Evolutionary conservation across 768 basidiomycete species (phyloP), one percentile per base, ranked within the genome.

Genomic region (Trametes elegans): DNA sequence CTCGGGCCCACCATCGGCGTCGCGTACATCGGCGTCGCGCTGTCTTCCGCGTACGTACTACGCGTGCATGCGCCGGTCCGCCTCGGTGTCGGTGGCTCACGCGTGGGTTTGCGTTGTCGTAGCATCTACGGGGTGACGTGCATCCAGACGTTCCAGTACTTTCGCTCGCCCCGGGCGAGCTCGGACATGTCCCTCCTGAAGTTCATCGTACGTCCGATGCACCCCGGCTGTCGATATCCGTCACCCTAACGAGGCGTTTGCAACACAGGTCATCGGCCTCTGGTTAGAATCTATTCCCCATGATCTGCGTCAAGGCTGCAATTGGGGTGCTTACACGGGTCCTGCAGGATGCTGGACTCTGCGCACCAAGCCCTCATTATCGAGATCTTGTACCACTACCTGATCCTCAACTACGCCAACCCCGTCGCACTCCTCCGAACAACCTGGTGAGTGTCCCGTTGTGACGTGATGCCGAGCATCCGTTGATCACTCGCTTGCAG

Each of bases 281-380:
- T 48, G 47, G 47, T 48, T 14, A 26, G 21, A 24, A 5, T 24
- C 6, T 2, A 5, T 9, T 9, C 9, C 7, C 24, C 5, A 7
- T 8, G 3, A 11, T 16, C 23, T 5, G 13, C 4, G 8, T 14
- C 9, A 3, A 13, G 11, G 13, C 19, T 4, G 14, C 13, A 16
- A 8, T 26, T 5, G 23, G 4, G 23, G 10, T 13, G 11, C 47
- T 6, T 28, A 5, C 36, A n/a, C n/a, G n/a, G n/a, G n/a, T n/a
- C n/a, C n/a, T n/a, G n/a, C n/a, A 61, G 60, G 55, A 23, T 57
- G 16, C 43, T 60, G 1, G 59, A 60, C 35, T 38, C 59, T 3
- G 18, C 48, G 5, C 59, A 60, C 29, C 45, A 49, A 10, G 59
- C 55, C 1, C 34, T 60, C 16, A 52, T 50, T 11, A 29, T 60